Evolutionary conservation across 441 rosid genomes (phyloP), one percentile per base, ranked within the genome.

Genomic region (Rhodomyrtus psidioides): DNA sequence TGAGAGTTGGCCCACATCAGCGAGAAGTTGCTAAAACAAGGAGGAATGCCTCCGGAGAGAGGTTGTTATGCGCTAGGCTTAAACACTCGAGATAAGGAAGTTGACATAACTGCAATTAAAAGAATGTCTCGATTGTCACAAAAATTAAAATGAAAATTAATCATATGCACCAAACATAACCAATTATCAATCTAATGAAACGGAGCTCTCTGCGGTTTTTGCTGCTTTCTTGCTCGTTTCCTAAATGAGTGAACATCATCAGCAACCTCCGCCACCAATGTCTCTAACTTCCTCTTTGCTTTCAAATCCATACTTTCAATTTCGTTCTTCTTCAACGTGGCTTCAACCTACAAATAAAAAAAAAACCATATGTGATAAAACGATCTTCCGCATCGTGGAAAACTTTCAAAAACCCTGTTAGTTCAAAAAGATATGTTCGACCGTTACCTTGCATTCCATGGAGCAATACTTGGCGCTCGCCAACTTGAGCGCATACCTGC

Each of bases 351-450:
- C 53, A 12, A 2, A 0, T 2, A 9, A 46, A 46, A 46, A 9
- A 49, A 2, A 49, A 49, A 3, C 3, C 53, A 49, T 49, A 42
- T 6, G 53, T 49, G 53, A 49, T 0, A 49, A 10, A 49, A 49
- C 13, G 1, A 49, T 49, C 53, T 42, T 42, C 53, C n/a, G 14
- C 53, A 12, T 49, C 1, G 14, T 4, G 0, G 46, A 42, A 42
- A 42, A 42, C 46, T 6, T 10, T 49, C 14, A 12, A 49, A 49
- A 49, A 49, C 53, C 53, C 14, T 4, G 4, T 12, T 49, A 10
- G 53, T 49, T 49, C 14, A 4, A 49, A 3, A 8, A 62, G 44
- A 28, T 34, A 0, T 4, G 44, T 1, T 0, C 6, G 44, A 1
- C 12, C 75, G 10, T 62, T 24, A 62, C 75, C 75, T 62, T 62